phyloP scores from a whole-genome alignment of 768 basidiomycete species.

The Psilocybe cyanescens region DNA sequence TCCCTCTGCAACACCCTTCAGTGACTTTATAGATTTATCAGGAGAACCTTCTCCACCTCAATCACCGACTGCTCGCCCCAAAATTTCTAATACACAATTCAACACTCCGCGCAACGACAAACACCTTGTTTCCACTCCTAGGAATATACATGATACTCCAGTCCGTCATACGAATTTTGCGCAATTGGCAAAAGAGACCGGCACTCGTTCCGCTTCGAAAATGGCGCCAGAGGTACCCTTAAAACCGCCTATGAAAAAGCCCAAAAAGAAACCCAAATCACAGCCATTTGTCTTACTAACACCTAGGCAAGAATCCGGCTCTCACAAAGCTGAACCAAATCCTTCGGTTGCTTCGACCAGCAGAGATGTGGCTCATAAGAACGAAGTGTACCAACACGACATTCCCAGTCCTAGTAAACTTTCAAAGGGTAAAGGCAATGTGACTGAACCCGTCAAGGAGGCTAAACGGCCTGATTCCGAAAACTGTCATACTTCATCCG shows the following conservation, averaged over 20 bases:
- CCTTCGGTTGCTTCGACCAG: background rate
- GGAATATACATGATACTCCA: background rate
- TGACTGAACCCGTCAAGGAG: conserved; percentile 1
- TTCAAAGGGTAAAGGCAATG: conserved; percentile 16
- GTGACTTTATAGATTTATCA: conserved; percentile 11
- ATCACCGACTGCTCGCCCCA: conserved; percentile 19
- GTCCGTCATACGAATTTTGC: background rate
- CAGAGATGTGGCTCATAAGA: background rate
- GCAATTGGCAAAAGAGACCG: background rate
- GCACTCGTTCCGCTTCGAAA: background rate
- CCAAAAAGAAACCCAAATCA: background rate
- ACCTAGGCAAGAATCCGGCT: background rate
- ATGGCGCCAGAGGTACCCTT: background rate
- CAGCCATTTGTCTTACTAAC: background rate
- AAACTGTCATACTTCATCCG: background rate
- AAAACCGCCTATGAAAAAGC: background rate
- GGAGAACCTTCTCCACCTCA: conserved; percentile 15
- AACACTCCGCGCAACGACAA: background rate
- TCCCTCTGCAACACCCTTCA: conserved; percentile 20
- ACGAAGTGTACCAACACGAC: background rate
- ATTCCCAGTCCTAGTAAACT: conserved; percentile 2
- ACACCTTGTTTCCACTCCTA: background rate
- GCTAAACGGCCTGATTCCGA: background rate
- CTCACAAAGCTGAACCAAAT: background rate
- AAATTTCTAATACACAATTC: background rate